Base-by-base conservation (phyloP, 495 filamentous ascomycete species). In the Tuber melanosporum region DNA sequence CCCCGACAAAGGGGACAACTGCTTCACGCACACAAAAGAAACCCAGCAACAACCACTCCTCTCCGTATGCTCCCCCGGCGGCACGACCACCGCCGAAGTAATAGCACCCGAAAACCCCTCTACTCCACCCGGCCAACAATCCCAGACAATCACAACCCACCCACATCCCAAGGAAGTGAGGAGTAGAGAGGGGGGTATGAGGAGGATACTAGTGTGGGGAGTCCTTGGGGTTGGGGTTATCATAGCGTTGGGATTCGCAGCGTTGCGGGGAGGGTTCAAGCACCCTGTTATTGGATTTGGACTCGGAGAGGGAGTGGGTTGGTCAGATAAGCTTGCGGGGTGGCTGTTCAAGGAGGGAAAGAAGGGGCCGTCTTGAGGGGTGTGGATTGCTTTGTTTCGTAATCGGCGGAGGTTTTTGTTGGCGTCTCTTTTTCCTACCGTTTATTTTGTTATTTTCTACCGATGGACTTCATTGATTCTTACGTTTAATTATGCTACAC, bases 311-410 rank as follows among this genome's bases (percentile, higher is more conserved):
- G 52, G n/a, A 22, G n/a, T 32, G 52, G n/a, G 3, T 32, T 62
- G 52, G 52, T 32, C 9, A 5, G 77, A 76, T 49, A 74, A 26
- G 66, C 15, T 80, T 22, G 78, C 78, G 26, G 77, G 70, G 74
- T 79, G 73, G 77, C 36, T 80, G 14, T 76, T 80, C 44, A 76
- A 46, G 26, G 78, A 80, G 39, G 78, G 78, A 46, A 80, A 74
- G 42, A 62, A 62, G n/a, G 52, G 52, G 10, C 15, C 52, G n/a
- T 32, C 52, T 62, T 62, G 52, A 62, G 52, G 52, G 52, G n/a
- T 32, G n/a, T 14, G 10, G 10, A 4, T 26, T 62, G n/a, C 9
- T 12, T 9, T 32, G 14, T 62, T 15, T 32, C 26, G n/a, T n/a
- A 32, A 32, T 62, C 19, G n/a, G 52, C 9, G n/a, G n/a, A 62